Evolutionary conservation across 257 asterid genomes (phyloP).

Genomic region (Penstemon davidsonii): DNA sequence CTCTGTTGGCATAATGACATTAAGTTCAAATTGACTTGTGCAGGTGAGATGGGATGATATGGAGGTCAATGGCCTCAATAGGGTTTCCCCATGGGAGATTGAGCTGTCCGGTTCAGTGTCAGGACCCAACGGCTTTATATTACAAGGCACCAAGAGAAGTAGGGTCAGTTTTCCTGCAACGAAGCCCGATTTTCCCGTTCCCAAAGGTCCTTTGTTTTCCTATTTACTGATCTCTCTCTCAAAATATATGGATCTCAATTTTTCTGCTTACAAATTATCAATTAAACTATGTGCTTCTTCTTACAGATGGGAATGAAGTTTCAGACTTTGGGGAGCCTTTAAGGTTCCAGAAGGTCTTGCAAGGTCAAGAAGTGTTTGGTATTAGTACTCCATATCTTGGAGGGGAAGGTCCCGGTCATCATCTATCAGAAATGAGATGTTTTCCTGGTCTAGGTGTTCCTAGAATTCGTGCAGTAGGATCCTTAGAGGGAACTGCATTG

Average conservation of each 20-base stretch:
- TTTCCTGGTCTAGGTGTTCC: conserved; percentile 43
- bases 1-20: background rate
- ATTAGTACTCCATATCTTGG: conserved; percentile 48
- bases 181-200: conserved; percentile 52
- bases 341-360: conserved; percentile 99
- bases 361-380: conserved; percentile 97
- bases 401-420: conserved; percentile 47
- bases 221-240: background rate
- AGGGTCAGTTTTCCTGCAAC: conserved; percentile 60
- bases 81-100: conserved; percentile 99
- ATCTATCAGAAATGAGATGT: conserved; percentile 47
- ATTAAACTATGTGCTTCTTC: conserved; percentile 14
- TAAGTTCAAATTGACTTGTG: conserved; percentile 19
- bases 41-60: conserved; percentile 98
- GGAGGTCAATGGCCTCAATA: conserved; percentile 63
- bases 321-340: conserved; percentile 72
- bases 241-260: background rate
- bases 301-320: conserved; percentile 62
- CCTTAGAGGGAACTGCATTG: conserved; percentile 38
- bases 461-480: conserved; percentile 40
- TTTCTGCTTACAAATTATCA: background rate
- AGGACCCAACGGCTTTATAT: conserved; percentile 56
- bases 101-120: conserved; percentile 65
- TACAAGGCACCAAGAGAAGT: conserved; percentile 75
- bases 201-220: conserved; percentile 44